phyloP scores from a whole-genome alignment of 75 land plant species.

The Picea glauca region DNA sequence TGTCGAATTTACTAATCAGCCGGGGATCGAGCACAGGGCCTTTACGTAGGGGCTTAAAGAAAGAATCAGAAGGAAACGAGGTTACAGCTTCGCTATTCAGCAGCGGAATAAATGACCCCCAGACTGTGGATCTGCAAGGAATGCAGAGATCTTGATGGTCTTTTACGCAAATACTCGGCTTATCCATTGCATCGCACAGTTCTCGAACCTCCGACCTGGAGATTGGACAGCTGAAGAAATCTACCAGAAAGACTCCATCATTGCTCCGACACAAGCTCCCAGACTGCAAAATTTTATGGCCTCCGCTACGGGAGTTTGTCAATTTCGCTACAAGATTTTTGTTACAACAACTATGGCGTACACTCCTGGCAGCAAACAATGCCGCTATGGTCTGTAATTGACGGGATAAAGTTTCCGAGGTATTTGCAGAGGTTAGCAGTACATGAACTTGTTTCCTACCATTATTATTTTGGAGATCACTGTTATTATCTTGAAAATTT shows the following conservation, averaged over 20 bases:
- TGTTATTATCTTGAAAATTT: conserved; percentile 3
- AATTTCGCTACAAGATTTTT: conserved; percentile 5
- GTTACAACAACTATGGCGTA: not conserved
- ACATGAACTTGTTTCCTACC: conserved; percentile 16
- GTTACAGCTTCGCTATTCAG: not conserved
- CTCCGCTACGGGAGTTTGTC: not conserved
- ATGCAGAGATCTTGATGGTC: not conserved
- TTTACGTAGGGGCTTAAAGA: not conserved
- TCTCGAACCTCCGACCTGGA: not conserved
- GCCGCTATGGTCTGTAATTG: conserved; percentile 8
- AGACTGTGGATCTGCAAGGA: conserved; percentile 16
- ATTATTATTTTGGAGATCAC: not conserved
- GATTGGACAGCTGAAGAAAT: conserved; percentile 3
- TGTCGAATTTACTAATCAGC: conserved; percentile 14
- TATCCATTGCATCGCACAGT: conserved; percentile 18
- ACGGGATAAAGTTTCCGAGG: not conserved
- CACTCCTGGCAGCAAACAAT: conserved; percentile 1
- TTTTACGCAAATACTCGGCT: conserved; percentile 4
- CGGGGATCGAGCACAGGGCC: not conserved
- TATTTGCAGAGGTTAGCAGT: conserved; percentile 1
- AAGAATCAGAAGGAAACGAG: not conserved
- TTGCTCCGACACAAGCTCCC: conserved; percentile 16
- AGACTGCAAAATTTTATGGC: conserved; percentile 7
- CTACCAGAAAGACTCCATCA: conserved; percentile 15
- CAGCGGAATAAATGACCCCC: conserved; percentile 9